Evolutionary conservation across 1,284 basidiomycete genomes (phyloP).

Genomic region (Xanthoconium separans): DNA sequence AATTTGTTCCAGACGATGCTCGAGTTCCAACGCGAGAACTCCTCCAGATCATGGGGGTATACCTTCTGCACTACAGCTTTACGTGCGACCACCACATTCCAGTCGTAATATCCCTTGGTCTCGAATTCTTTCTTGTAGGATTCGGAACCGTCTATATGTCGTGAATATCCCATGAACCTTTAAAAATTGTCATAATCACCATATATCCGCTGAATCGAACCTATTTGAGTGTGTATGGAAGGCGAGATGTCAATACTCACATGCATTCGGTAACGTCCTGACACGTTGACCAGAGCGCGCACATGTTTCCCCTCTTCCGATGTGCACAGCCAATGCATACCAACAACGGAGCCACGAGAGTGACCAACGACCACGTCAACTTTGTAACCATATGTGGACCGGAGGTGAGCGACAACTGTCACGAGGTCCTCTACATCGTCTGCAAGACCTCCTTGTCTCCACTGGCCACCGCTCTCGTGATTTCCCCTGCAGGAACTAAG

Average conservation of each 20-base stretch:
- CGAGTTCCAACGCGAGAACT: conserved; percentile 61
- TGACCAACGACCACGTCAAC: conserved; percentile 71
- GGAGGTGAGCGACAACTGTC: conserved; percentile 62
- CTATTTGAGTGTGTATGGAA: conserved; percentile 9
- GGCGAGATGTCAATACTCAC: conserved; percentile 38
- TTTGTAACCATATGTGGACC: conserved; percentile 56
- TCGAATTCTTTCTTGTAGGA: conserved; percentile 49
- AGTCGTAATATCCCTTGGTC: conserved; percentile 55
- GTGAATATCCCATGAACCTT: conserved; percentile 4
- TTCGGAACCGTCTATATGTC: conserved; percentile 29
- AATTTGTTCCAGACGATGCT: conserved; percentile 64
- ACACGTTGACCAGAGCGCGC: conserved; percentile 64
- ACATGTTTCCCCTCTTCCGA: conserved; percentile 54
- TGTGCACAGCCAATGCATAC: conserved; percentile 63
- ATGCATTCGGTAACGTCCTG: conserved; percentile 72
- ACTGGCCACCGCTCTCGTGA: conserved; percentile 70
- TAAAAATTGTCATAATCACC: conserved; percentile 33
- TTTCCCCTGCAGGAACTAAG: conserved; percentile 52
- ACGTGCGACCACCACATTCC: conserved; percentile 61
- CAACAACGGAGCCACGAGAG: conserved; percentile 69
- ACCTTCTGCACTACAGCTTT: conserved; percentile 51
- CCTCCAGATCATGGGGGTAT: conserved; percentile 54
- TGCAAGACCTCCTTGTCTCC: conserved; percentile 53
- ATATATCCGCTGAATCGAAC: conserved; percentile 41
- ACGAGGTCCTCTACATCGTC: conserved; percentile 65